Conservation (phyloP, 345 rosid species). For the Fremontodendron californicum region DNA sequence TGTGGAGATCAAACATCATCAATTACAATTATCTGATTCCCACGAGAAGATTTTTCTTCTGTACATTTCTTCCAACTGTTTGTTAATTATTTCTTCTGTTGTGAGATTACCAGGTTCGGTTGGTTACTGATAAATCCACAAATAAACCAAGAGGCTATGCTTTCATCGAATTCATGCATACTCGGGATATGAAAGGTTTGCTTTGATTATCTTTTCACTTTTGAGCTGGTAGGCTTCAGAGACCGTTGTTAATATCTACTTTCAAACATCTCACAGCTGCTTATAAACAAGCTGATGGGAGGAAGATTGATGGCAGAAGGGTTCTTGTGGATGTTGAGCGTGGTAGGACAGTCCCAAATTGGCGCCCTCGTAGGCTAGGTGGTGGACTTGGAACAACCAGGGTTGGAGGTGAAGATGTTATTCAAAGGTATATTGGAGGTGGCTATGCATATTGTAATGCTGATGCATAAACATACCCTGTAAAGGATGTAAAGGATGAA, state of each 20-base stretch:
- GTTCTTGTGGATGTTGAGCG: constrained; percentile 99
- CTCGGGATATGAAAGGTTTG: constrained; percentile 95
- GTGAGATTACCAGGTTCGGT: constrained; percentile 60
- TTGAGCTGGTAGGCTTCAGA: not conserved
- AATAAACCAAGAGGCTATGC: constrained; percentile 95
- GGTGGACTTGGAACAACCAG: constrained; percentile 98
- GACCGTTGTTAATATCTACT: constrained; percentile 11
- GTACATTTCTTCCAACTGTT: constrained; percentile 11
- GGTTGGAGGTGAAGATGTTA: constrained; percentile 79
- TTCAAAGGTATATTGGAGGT: constrained; percentile 45
- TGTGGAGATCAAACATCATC: constrained; percentile 16
- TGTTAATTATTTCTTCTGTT: constrained; percentile 33
- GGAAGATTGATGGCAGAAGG: constrained; percentile 96
- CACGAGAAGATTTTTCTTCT: constrained; percentile 6
- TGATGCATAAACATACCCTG: not conserved
- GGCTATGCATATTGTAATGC: constrained; percentile 4
- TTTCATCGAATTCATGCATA: constrained; percentile 89
- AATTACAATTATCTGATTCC: constrained; percentile 10
- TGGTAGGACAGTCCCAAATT: constrained; percentile 98
- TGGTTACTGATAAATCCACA: constrained; percentile 65
- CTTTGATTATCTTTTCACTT: not conserved
- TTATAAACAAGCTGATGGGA: constrained; percentile 98
- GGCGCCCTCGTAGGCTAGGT: constrained; percentile 98
- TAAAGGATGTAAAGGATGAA: not conserved
- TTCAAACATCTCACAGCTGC: constrained; percentile 53